Percentiles rank a stretch among this genome's conserved stretches.
Evolutionary conservation across 148 eudicot genomes (phyloP).

Genomic region (Vaccinium myrtillus): DNA sequence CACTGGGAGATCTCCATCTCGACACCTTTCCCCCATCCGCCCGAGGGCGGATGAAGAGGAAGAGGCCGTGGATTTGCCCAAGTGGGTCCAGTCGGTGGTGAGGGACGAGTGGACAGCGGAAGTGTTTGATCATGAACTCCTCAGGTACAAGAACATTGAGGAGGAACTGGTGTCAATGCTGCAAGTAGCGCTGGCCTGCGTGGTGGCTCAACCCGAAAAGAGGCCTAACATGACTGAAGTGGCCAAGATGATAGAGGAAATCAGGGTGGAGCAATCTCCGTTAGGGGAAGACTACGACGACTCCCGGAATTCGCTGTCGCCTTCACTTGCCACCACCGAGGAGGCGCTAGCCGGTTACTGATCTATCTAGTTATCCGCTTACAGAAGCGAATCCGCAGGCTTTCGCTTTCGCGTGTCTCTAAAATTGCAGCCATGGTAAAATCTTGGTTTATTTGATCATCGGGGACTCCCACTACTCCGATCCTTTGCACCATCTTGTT

Average conservation of each 20-base stretch:
- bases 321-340: conserved; percentile 79
- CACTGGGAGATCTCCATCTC: conserved; percentile 69
- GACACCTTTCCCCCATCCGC: conserved; percentile 45
- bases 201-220: conserved; percentile 64
- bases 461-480: background rate
- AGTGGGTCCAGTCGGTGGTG: conserved; percentile 83
- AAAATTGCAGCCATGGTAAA: no score
- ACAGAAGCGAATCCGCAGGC: no score
- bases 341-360: conserved; percentile 42
- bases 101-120: conserved; percentile 97
- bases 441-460: no score
- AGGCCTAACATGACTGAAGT: conserved; percentile 84
- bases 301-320: conserved; percentile 75
- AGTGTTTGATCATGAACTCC: conserved; percentile 78
- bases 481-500: conserved; percentile 30
- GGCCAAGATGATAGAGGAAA: conserved; percentile 83
- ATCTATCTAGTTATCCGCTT: conserved; percentile 1
- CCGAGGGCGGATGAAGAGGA: conserved; percentile 32
- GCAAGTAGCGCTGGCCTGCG: conserved; percentile 93
- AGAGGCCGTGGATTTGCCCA: conserved; percentile 60
- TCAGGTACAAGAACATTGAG: conserved; percentile 96
- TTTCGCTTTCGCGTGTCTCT: no score
- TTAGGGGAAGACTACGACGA: conserved; percentile 87
- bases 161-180: conserved; percentile 88
- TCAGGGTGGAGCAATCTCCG: conserved; percentile 88